Evolutionary conservation across 768 basidiomycete species (phyloP), one percentile per base, ranked within the genome.

Genomic region (Phallus indusiatus): DNA sequence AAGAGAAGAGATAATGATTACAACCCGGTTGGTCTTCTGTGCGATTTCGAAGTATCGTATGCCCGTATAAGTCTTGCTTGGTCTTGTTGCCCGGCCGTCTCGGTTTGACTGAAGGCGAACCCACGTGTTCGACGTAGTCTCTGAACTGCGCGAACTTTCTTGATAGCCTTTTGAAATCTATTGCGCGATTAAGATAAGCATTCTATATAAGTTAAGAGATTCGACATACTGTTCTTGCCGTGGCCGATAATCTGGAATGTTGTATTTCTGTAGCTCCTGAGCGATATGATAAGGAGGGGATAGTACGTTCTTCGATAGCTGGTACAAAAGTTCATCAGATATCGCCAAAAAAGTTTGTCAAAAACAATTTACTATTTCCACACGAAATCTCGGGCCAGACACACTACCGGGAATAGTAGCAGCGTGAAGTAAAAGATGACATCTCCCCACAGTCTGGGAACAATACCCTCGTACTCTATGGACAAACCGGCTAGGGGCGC

Each of bases 211-310:
- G 36, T 53, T 18, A 10, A 46, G 21, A 24, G 62, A n/a, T 22
- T 24, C 17, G 35, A 81, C 85, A 64, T 65, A 97, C 87, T 98
- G 96, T 72, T 96, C 96, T 72, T 98, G 95, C 59, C 96, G 80
- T 2, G 96, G 96, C 47, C 96, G 80, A 70, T 98, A 99, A 67
- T 95, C 93, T 3, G 92, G 93, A 59, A 96, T 86, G 71, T 96
- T 95, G 76, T 94, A 97, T 74, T 96, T 97, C 74, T 98, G 95
- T n/a, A 99, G 80, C 69, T 99, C 96, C 69, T 98, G 95, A 0
- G 94, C 94, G 66, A 99, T 92, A 67, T 99, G 96, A 71, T 98
- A 99, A n/a, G 94, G 42, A 83, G 79, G 0, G 96, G 95, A 63
- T 74, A 74, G 72, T 96, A 96, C 24, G 95, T 94, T 64, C 95